Conservation (phyloP, 2,329 filamentous ascomycete genomes). For the Claviceps arundinis region DNA sequence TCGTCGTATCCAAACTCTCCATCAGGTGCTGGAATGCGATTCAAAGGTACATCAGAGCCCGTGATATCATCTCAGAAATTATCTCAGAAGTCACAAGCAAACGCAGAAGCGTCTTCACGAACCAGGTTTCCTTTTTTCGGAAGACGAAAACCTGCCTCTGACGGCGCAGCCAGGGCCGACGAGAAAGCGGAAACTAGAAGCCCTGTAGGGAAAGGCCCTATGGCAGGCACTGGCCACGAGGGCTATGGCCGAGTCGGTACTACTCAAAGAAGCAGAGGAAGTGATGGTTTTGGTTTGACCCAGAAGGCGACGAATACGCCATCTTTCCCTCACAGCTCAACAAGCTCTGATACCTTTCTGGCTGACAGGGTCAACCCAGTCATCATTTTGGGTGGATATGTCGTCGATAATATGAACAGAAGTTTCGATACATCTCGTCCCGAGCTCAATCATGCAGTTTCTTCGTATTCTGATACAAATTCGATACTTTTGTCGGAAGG, state of each 20-base stretch:
- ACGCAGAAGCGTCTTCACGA: conserved; percentile 38
- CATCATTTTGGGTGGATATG: conserved; percentile 49
- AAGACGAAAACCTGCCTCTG: conserved; percentile 50
- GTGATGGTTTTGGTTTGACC: conserved; percentile 32
- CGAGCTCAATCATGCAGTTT: conserved; percentile 36
- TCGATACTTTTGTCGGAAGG: conserved; percentile 27
- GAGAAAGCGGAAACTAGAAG: conserved; percentile 24
- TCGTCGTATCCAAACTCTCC: conserved; percentile 5
- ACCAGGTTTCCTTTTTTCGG: conserved; percentile 68
- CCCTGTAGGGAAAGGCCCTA: conserved; percentile 56
- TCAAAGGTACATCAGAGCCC: conserved; percentile 9
- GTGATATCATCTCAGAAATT: conserved; percentile 26
- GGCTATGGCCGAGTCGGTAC: conserved; percentile 58
- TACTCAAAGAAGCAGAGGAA: conserved; percentile 49
- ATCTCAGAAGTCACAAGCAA: too few species aligned
- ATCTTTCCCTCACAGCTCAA: conserved; percentile 38
- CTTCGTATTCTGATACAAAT: conserved; percentile 28
- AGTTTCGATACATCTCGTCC: conserved; percentile 10
- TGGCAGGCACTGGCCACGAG: conserved; percentile 89
- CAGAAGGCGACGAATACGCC: conserved; percentile 30
- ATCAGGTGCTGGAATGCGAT: conserved; percentile 11
- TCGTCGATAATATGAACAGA: conserved; percentile 46
- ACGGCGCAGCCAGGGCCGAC: conserved; percentile 35
- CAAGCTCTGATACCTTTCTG: conserved; percentile 42
- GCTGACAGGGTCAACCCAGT: conserved; percentile 51